phyloP scores from a whole-genome alignment of 2,329 filamentous ascomycete species.

The Colletotrichum sp. region DNA sequence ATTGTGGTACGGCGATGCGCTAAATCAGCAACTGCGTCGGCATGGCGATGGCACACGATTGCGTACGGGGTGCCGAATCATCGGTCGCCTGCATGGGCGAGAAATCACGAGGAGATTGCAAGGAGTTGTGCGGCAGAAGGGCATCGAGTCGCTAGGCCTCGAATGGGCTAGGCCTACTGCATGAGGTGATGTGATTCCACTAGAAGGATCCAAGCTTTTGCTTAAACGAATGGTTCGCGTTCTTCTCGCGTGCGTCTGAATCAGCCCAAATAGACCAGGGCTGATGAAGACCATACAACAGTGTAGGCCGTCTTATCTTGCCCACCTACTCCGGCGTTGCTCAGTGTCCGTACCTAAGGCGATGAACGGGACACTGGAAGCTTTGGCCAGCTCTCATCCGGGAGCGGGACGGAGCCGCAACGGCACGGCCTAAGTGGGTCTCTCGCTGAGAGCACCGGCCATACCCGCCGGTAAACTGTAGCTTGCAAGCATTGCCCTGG shows the following conservation, averaged over 20 bases:
- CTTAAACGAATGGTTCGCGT: neutral
- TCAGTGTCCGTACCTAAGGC: neutral
- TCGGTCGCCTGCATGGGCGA: neutral
- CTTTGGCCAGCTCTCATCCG: neutral
- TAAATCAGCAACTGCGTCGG: neutral
- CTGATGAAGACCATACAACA: neutral
- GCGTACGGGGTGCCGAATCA: neutral
- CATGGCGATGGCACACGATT: neutral
- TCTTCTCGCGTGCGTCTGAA: neutral
- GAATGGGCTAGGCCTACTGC: neutral
- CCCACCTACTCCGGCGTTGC: neutral
- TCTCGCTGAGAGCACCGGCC: neutral
- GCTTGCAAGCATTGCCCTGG: neutral
- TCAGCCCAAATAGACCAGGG: neutral
- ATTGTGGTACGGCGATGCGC: neutral
- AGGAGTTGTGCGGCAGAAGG: neutral
- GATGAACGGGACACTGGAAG: neutral
- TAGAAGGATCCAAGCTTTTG: neutral
- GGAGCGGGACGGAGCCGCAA: neutral
- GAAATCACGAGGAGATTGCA: neutral
- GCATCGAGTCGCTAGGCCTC: neutral
- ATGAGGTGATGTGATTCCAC: neutral
- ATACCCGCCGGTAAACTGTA: neutral
- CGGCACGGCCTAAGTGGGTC: neutral
- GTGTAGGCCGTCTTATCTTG: neutral